Base-by-base conservation (phyloP, 371 early-diverging fungal species). In the Mortierella polycephala region DNA sequence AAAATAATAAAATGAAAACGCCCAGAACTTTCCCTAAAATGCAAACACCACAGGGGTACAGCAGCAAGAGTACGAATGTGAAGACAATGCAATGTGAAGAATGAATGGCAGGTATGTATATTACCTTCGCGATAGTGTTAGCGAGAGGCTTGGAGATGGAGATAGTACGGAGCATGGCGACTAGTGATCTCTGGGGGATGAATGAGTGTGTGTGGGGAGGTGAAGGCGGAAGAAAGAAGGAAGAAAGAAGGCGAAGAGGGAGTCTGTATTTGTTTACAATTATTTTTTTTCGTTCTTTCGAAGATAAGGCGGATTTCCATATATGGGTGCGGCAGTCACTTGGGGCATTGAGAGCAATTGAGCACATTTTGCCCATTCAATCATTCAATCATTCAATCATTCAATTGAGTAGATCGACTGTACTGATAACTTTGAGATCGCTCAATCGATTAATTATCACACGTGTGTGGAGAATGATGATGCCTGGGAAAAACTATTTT, bases 81-180 rank as follows among this genome's bases (percentile, higher is more conserved):
- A 30, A 30, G 57, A 39, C 21, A 11, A 20, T 30, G 47, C 13
- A 49, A 41, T 52, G 54, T 30, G 1, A 49, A 41, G 59, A 54
- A 46, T 23, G 41, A 40, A 50, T 7, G n/a, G 40, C 30, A 30
- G 30, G 30, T 30, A 30, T 30, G 30, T 2, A 30, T 30, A 30
- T 63, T 63, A 64, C 68, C 71, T 71, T 67, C 56, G 44, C 51
- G 64, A 67, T 55, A 60, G 71, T 63, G 53, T 56, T 51, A 39
- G 77, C 64, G 46, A 71, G 57, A 37, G 72, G 62, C 72, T 77
- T 77, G 55, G 67, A 67, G 55, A 71, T 67, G 57, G 64, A 41
- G 37, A 77, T 42, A 39, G 71, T 60, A 53, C 71, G 71, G 62
- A 76, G 68, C 71, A 76, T 71, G 67, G 55, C 67, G 52, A 37